Evolutionary conservation across 169 alveolate species (phyloP).

Genomic region (Plasmodium fragile): DNA sequence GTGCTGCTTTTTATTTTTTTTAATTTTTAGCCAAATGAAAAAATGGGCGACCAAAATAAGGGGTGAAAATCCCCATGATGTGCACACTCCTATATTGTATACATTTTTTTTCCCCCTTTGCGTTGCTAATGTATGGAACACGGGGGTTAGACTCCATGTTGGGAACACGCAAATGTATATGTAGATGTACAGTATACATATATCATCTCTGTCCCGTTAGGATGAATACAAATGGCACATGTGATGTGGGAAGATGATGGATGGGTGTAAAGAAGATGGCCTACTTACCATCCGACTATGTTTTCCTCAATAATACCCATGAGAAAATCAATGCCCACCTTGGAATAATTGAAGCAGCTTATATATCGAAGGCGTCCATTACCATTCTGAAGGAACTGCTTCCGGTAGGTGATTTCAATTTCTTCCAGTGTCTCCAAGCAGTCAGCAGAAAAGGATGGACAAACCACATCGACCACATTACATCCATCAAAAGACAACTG

Average conservation of each 20-base stretch:
- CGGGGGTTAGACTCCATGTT: neutral
- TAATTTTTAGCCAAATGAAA: neutral
- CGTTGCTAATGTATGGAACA: neutral
- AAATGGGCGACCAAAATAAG: neutral
- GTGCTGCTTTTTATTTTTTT: neutral
- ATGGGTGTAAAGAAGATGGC: neutral
- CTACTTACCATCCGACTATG: constrained; percentile 31
- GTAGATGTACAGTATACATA: neutral
- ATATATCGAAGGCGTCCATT: constrained; percentile 53
- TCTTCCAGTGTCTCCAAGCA: constrained; percentile 71
- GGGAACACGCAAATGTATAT: neutral
- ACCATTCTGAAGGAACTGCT: constrained; percentile 27
- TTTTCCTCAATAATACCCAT: constrained; percentile 51
- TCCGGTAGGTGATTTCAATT: constrained; percentile 31
- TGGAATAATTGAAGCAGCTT: constrained; percentile 57
- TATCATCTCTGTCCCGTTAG: neutral
- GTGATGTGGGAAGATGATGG: neutral
- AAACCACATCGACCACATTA: constrained; percentile 27
- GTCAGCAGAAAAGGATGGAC: constrained; percentile 74
- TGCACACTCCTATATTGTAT: neutral
- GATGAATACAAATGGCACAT: neutral
- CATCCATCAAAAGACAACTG: constrained; percentile 23
- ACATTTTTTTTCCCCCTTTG: neutral
- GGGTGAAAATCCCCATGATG: neutral
- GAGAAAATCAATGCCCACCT: constrained; percentile 42